Conservation (phyloP, 176 grass and related monocot genomes). For the Avena sativa region DNA sequence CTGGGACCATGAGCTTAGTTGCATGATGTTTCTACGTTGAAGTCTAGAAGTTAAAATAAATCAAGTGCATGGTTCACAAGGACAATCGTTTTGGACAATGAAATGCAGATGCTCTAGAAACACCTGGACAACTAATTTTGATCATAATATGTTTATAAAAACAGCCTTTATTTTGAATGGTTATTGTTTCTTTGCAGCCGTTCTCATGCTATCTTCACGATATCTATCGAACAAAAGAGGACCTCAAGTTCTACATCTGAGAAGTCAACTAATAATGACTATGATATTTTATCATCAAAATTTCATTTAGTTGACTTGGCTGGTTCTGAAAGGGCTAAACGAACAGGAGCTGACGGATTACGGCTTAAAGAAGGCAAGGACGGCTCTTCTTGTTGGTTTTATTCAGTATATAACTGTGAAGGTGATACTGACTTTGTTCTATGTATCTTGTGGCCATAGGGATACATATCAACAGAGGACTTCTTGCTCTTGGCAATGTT, state of each 20-base stretch:
- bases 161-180: constrained; percentile 1
- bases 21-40: neutral
- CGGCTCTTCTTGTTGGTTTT: neutral
- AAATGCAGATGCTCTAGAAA: neutral
- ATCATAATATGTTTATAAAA: neutral
- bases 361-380: constrained; percentile 83
- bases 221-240: constrained; percentile 79
- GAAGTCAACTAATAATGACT: constrained; percentile 50
- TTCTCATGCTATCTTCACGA: constrained; percentile 90
- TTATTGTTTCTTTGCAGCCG: constrained; percentile 55
- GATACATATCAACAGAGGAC: constrained; percentile 85
- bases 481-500: constrained; percentile 86
- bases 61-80: neutral
- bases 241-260: constrained; percentile 43
- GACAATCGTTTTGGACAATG: neutral
- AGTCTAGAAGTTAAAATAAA: neutral
- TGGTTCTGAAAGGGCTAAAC: constrained; percentile 89
- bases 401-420: constrained; percentile 21
- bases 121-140: neutral
- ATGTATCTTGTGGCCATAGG: constrained; percentile 44
- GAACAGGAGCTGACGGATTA: constrained; percentile 73
- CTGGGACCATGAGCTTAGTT: neutral
- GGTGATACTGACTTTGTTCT: constrained; percentile 23
- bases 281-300: constrained; percentile 73
- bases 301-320: constrained; percentile 90